phyloP scores from a whole-genome alignment of 768 basidiomycete genomes.

The Sistotremastrum suecicum region DNA sequence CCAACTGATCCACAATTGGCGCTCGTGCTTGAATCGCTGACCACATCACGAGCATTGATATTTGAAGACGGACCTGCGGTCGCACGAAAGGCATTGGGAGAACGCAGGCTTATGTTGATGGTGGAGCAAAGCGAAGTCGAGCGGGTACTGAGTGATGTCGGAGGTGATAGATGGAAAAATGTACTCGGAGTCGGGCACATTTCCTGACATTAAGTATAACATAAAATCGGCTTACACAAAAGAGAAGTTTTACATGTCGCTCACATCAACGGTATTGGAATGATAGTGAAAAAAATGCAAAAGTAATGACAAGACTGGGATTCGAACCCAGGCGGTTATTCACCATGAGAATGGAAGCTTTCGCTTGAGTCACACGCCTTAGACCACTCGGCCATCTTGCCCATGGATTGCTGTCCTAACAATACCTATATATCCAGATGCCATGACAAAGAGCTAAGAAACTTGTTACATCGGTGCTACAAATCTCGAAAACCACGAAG shows the following conservation, averaged over 20 bases:
- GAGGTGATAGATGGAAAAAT: slow-evolving; percentile 54
- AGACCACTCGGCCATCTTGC: slow-evolving; percentile 51
- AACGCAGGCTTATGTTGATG: slow-evolving; percentile 67
- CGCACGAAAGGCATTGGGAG: slow-evolving; percentile 41
- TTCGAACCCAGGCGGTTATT: slow-evolving; percentile 17
- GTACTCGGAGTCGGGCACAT: slow-evolving; percentile 16
- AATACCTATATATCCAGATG: no score
- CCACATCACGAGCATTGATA: slow-evolving; percentile 64
- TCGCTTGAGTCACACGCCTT: slow-evolving; percentile 49
- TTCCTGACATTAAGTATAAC: not conserved
- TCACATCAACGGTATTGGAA: not conserved
- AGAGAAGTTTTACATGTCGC: not conserved
- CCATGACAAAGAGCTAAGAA: not conserved
- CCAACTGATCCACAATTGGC: slow-evolving; percentile 51
- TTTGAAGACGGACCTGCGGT: slow-evolving; percentile 48
- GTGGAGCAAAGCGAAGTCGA: slow-evolving; percentile 77
- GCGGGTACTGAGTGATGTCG: slow-evolving; percentile 70
- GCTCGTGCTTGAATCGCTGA: slow-evolving; percentile 60
- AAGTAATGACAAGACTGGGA: slow-evolving; percentile 14
- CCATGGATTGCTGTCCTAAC: slow-evolving; percentile 3
- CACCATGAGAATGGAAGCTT: slow-evolving; percentile 16
- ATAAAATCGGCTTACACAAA: not conserved
- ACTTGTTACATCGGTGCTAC: no score
- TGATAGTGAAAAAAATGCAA: not conserved
- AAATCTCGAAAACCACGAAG: no score